These are phyloP conservation scores for Phylloporus sp. DNA, from an alignment of 1,284 basidiomycete species.

Conservation along the genomic window DNA sequence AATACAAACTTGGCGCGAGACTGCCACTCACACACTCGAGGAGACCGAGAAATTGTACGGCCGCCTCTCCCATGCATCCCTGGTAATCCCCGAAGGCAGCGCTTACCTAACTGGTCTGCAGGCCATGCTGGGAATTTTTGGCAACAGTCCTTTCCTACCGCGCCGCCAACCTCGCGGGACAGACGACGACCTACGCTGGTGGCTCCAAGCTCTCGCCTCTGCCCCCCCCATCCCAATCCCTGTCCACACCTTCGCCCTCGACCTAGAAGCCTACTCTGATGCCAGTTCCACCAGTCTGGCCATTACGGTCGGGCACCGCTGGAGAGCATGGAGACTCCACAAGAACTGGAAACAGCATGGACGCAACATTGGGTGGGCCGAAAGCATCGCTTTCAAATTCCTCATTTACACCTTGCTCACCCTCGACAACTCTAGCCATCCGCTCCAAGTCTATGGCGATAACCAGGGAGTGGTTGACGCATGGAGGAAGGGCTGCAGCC, in stretches of 20 bases:
- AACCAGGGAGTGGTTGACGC: conserved; percentile 45
- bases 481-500: conserved; percentile 42
- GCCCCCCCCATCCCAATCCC: conserved; percentile 1
- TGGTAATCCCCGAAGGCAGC: conserved; percentile 35
- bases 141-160: conserved; percentile 33
- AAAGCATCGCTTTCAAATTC: conserved; percentile 43
- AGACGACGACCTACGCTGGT: neutral
- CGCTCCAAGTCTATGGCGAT: conserved; percentile 37
- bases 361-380: conserved; percentile 20
- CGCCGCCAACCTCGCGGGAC: conserved; percentile 1
- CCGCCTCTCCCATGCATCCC: conserved; percentile 37
- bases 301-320: neutral
- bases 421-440: conserved; percentile 34
- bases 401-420: conserved; percentile 30
- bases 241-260: neutral
- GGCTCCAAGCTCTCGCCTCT: neutral
- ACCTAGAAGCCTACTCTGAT: conserved; percentile 10
- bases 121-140: conserved; percentile 26
- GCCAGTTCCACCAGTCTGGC: conserved; percentile 13
- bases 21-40: conserved; percentile 23
- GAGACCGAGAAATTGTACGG: conserved; percentile 39
- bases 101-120: conserved; percentile 41
- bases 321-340: conserved; percentile 10
- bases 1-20: conserved; percentile 24
- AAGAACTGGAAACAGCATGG: conserved; percentile 3